Evolutionary conservation across 2,329 filamentous ascomycete genomes (phyloP), one percentile per base, ranked within the genome.

Genomic region (Apiospora phragmitis): DNA sequence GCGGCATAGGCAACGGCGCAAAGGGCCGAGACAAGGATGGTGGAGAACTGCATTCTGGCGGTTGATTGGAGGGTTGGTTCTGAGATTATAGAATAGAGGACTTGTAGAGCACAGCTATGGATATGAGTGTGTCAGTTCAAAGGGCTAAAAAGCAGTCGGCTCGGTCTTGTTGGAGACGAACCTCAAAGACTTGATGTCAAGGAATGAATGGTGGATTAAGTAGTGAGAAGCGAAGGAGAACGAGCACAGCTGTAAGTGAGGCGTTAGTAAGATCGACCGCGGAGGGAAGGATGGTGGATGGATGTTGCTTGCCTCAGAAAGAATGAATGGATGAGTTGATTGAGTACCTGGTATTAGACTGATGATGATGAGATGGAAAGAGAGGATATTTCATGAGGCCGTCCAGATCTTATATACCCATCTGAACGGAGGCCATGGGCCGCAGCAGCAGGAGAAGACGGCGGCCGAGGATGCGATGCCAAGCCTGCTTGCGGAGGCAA

Each of bases 31-130:
- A 81, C 76, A 78, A 88, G 71, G 79, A 87, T 76, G 73, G 81
- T 81, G 68, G 82, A 78, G 79, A 81, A 79, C 83, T 87, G 85
- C 86, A 88, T 88, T 74, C 82, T 86, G 83, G 78, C 59, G 70
- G 73, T 72, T 68, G 72, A 12, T 45, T 26, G 62, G 24, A 16
- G 24, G 65, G 43, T 47, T 45, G 65, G 65, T 76, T 67, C 62
- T 49, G 41, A 29, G 35, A 79, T 79, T 78, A 78, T 72, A 73
- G 76, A 73, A 62, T 26, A 67, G 41, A 42, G 38, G 29, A 26
- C n/a, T 32, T 8, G 80, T 74, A 80, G 78, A 85, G 84, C 83
- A 83, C 83, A 85, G 84, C 84, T 84, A 69, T 79, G 59, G 8
- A 35, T 11, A 18, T 59, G 29, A 35, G 29, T n/a, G n/a, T 41